Evolutionary conservation across 208 protist species (phyloP).

Genomic region (Naegleria fowleri): DNA sequence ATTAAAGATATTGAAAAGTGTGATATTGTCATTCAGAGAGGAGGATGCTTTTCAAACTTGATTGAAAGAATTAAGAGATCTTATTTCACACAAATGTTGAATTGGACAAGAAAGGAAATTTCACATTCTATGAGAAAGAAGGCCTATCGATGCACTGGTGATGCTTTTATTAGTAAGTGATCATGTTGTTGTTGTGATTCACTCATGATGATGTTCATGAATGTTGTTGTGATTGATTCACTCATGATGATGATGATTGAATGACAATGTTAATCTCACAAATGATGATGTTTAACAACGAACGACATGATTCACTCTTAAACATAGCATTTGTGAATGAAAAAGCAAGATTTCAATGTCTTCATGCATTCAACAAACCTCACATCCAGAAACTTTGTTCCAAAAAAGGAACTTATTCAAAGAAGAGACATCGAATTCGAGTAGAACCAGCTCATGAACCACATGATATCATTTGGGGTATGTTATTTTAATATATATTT

Average conservation of each 20-base stretch:
- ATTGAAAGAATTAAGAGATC: background rate
- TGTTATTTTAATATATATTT: background rate
- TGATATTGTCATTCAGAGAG: background rate
- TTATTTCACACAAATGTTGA: background rate
- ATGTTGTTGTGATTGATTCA: too few relatives aligned
- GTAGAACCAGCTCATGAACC: background rate
- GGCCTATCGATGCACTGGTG: constrained; percentile 7
- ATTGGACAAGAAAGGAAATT: background rate
- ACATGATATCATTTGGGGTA: constrained; percentile 8
- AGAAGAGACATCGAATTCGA: background rate
- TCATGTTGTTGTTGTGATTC: background rate
- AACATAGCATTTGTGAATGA: background rate
- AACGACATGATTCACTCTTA: too few relatives aligned
- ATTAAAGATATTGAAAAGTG: background rate
- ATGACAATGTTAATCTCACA: too few relatives aligned
- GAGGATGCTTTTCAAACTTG: background rate
- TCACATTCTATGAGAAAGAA: background rate
- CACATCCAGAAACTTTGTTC: background rate
- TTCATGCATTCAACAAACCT: constrained; percentile 4
- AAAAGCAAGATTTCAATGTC: background rate
- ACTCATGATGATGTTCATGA: too few relatives aligned
- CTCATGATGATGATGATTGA: too few relatives aligned
- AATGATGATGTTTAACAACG: too few relatives aligned
- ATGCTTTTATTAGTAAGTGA: constrained; percentile 2
- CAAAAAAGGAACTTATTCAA: background rate